Evolutionary conservation across 179 eudicot genomes (phyloP), one percentile per base, ranked within the genome.

Genomic region (Patellifolia procumbens): DNA sequence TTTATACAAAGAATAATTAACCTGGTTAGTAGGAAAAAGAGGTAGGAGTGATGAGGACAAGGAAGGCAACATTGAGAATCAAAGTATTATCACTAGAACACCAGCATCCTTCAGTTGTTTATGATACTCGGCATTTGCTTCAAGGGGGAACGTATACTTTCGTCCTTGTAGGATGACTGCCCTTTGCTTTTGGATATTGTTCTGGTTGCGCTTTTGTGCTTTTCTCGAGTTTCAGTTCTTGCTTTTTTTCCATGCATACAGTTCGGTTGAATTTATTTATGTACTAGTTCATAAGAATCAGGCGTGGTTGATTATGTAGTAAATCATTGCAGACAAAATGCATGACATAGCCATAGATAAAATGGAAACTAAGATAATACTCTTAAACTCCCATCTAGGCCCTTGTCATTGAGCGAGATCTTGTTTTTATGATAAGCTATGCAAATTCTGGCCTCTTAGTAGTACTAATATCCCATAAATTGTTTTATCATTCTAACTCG

Each of bases 41-140:
- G n/a, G n/a, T n/a, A n/a, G n/a, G n/a, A n/a, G n/a, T 28, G 71
- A 71, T 64, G 62, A 58, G 53, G 28, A 13, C 28, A 60, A 60
- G 32, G 26, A 55, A 26, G 17, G 4, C 17, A 58, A 13, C 29
- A 24, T 58, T 34, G 12, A 1, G 11, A 7, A 24, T 58, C 34
- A 58, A n/a, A n/a, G n/a, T n/a, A n/a, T n/a, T n/a, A n/a, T n/a
- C n/a, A n/a, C n/a, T n/a, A n/a, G n/a, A n/a, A n/a, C n/a, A n/a
- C n/a, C n/a, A n/a, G n/a, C n/a, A n/a, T n/a, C n/a, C n/a, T n/a
- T n/a, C n/a, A n/a, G n/a, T 58, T 16, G 0, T 24, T 58, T 15
- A 58, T 58, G 63, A 2, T 58, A 13, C 7, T 28, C 17, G 26
- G 1, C 22, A 28, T 31, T 11, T 58, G 32, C 32, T 58, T n/a